phyloP scores from a whole-genome alignment of 2,329 filamentous ascomycete species.

The Dactylonectria macrodidyma region DNA sequence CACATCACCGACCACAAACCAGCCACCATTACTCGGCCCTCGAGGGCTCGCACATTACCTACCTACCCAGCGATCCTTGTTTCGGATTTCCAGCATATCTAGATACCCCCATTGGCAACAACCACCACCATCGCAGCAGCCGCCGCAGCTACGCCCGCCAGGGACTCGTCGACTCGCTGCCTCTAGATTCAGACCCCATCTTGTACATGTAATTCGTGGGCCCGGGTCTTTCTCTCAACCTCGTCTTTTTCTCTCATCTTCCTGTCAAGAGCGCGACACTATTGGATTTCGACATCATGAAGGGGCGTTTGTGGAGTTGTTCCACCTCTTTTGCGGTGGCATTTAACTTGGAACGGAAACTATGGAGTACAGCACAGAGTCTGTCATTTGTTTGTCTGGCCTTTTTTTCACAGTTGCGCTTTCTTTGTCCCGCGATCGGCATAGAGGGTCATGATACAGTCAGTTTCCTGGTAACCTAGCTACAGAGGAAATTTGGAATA shows the following conservation, averaged over 20 bases:
- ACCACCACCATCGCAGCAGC: slow-evolving; percentile 16
- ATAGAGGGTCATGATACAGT: slow-evolving; percentile 24
- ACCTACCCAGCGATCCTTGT: slow-evolving; percentile 20
- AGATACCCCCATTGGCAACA: slow-evolving; percentile 40
- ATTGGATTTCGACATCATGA: slow-evolving; percentile 45
- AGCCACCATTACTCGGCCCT: neutral
- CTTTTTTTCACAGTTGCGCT: slow-evolving; percentile 10
- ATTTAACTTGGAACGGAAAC: slow-evolving; percentile 40
- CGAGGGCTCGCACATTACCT: slow-evolving; percentile 2
- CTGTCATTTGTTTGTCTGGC: slow-evolving; percentile 24
- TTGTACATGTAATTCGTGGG: slow-evolving; percentile 36
- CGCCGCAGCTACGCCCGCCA: slow-evolving; percentile 28
- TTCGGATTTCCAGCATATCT: slow-evolving; percentile 33
- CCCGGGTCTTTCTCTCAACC: slow-evolving; percentile 8
- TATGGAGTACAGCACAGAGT: slow-evolving; percentile 45
- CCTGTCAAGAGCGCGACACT: slow-evolving; percentile 36
- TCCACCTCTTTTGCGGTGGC: slow-evolving; percentile 18
- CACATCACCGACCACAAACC: neutral
- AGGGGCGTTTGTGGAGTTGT: slow-evolving; percentile 49
- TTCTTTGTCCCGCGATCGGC: slow-evolving; percentile 13
- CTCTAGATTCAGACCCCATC: slow-evolving; percentile 29
- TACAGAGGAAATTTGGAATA: slow-evolving; percentile 28
- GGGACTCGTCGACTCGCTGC: slow-evolving; percentile 30
- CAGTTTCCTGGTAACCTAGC: slow-evolving; percentile 19
- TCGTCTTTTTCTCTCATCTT: slow-evolving; percentile 24